Base-by-base conservation (phyloP, 2,329 filamentous ascomycete species). In the Pseudogymnoascus sp. region DNA sequence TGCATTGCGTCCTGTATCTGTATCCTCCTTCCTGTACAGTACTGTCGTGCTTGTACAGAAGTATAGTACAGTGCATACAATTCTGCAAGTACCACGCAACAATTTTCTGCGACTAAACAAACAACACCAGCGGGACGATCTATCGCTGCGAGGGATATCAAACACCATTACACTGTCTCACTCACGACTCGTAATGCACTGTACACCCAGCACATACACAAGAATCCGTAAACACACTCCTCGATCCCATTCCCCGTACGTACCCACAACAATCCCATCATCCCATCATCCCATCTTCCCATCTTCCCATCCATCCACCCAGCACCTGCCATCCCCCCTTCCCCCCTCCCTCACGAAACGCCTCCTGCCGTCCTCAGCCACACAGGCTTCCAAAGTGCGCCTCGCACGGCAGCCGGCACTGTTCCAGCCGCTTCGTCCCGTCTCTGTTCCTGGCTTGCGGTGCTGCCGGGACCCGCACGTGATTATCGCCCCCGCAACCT, bases 121-220 rank as follows among this genome's bases (percentile, higher is more conserved):
- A 48, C 21, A 48, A 28, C 8, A n/a, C 21, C 39, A 28, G 6
- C 21, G 13, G 39, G 39, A 48, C 39, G 39, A 48, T 48, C 39
- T 48, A 48, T 48, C 45, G 23, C 45, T 52, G 45, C 26, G 45
- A 30, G 23, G 45, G n/a, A 18, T 9, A 52, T 52, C 45, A 52
- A 30, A 52, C 15, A 48, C 10, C 3, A 28, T 21, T 48, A 21
- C 39, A 28, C 39, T 48, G 2, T 48, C 39, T 48, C 21, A 21
- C 13, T 13, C 21, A 48, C 39, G 39, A 48, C 39, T 48, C 39
- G 39, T 26, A 28, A 48, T 13, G 21, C 28, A 48, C 38, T 10
- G 39, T 48, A 48, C 39, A 26, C 26, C 21, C 39, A 48, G 39
- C 39, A 48, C 39, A 48, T 26, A n/a, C 39, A 6, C 39, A 48